These are phyloP conservation scores for Epicoccum nigrum DNA, from an alignment of 2,329 filamentous ascomycete genomes.

Conservation along the genomic window DNA sequence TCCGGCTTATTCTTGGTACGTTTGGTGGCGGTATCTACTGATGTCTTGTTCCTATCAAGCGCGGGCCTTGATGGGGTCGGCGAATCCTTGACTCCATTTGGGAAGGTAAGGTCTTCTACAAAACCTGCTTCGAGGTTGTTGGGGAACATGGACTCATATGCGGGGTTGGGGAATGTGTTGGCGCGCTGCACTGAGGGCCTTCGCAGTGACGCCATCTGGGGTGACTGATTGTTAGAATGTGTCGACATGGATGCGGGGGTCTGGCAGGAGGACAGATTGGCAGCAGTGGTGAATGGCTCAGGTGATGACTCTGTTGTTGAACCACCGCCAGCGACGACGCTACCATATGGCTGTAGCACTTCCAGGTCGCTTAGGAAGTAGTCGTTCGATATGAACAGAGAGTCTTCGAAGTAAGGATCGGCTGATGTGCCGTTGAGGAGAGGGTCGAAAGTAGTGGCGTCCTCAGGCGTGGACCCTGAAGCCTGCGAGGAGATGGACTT, in stretches of 20 bases:
- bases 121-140: constrained; percentile 44
- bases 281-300: constrained; percentile 36
- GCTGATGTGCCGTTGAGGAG: constrained; percentile 36
- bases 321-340: constrained; percentile 36
- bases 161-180: constrained; percentile 43
- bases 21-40: constrained; percentile 35
- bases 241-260: constrained; percentile 31
- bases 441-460: constrained; percentile 40
- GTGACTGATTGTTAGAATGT: constrained; percentile 29
- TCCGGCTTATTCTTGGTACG: constrained; percentile 47
- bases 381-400: constrained; percentile 46
- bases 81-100: constrained; percentile 39
- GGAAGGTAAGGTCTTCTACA: constrained; percentile 47
- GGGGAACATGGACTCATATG: constrained; percentile 46
- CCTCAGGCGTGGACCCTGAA: constrained; percentile 41
- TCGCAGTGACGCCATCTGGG: constrained; percentile 34
- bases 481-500: constrained; percentile 43
- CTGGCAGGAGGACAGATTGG: constrained; percentile 30
- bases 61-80: constrained; percentile 22
- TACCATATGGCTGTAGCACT: constrained; percentile 46
- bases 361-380: constrained; percentile 50
- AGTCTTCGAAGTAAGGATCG: constrained; percentile 48
- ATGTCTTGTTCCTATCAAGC: constrained; percentile 25
- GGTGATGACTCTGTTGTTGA: constrained; percentile 49
- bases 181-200: constrained; percentile 35